Evolutionary conservation across 441 rosid genomes (phyloP), one percentile per base, ranked within the genome.

Genomic region (Populus hybrid): DNA sequence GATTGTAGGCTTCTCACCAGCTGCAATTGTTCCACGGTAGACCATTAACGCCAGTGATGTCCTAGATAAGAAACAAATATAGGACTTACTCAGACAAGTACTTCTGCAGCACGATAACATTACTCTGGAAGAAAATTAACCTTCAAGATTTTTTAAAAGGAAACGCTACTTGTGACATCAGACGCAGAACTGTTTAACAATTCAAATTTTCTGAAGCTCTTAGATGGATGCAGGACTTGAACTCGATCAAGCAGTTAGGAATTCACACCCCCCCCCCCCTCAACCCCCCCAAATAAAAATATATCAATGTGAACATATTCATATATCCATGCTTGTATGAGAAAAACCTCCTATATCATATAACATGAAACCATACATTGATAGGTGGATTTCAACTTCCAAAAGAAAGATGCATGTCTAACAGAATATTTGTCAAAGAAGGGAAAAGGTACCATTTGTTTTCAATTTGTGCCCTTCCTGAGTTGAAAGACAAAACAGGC

Each of bases 401-500:
- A 70, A 50, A 14, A 23, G 10, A 57, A 20, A 18, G 63, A 61
- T 59, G 61, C 64, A 77, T 50, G 42, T 69, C 71, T 24, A 66
- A 67, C 70, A 32, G 18, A 65, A 30, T 46, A 76, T 1, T 26
- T 53, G 74, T 68, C 42, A 77, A 80, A 53, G 42, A 77, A 61
- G 30, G 72, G 36, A 57, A 63, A 38, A 59, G 26, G 46, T 89
- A 95, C 99, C 98, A 93, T 82, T 91, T 87, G 84, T 87, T 92
- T 82, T 89, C 89, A 80, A 93, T 84, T 72, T 88, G 93, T 38
- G 93, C 93, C 78, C 88, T 81, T 67, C 91, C 95, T 9, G 87
- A 82, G 78, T 85, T 73, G 80, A 87, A 89, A 75, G 95, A 90
- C 81, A 92, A 79, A 77, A 92, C 85, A 79, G 89, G 84, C 87